These are phyloP conservation scores for Cladosporium sp. DNA, from an alignment of 2,329 filamentous ascomycete genomes.

Conservation along the genomic window DNA sequence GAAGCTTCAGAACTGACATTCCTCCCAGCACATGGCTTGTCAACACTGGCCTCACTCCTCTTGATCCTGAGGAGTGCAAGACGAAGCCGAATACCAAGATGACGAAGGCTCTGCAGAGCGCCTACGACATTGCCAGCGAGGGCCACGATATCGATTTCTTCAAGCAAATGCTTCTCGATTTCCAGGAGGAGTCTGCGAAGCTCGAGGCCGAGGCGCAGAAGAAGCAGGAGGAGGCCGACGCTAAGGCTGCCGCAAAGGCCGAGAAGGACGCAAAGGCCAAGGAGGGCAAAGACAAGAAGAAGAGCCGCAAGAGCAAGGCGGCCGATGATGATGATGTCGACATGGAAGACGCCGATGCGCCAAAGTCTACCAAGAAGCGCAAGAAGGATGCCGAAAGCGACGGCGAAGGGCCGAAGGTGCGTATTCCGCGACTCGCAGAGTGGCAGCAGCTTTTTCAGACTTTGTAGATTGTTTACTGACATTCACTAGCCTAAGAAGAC, in stretches of 20 bases:
- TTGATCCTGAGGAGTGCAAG: constrained; percentile 67
- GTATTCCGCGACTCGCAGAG: constrained; percentile 7
- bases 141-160: constrained; percentile 74
- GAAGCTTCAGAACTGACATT: constrained; percentile 14
- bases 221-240: constrained; percentile 32
- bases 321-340: constrained; percentile 41
- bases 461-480: constrained; percentile 24
- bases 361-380: constrained; percentile 68
- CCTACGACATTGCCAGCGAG: constrained; percentile 76
- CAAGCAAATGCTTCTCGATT: constrained; percentile 68
- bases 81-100: constrained; percentile 70
- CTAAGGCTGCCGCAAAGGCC: constrained; percentile 37
- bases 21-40: constrained; percentile 76
- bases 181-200: constrained; percentile 45
- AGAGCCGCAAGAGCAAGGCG: constrained; percentile 32
- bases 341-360: constrained; percentile 61
- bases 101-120: constrained; percentile 72
- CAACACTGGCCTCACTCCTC: constrained; percentile 75
- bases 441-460: too few relatives aligned
- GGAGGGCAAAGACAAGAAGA: constrained; percentile 48
- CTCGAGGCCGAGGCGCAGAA: constrained; percentile 31
- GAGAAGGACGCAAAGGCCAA: constrained; percentile 45
- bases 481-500: constrained; percentile 44
- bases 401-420: constrained; percentile 64
- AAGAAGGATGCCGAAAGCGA: constrained; percentile 66